Evolutionary conservation across 352 stramenopile genomes (phyloP).

Genomic region (Phytophthora sp.): DNA sequence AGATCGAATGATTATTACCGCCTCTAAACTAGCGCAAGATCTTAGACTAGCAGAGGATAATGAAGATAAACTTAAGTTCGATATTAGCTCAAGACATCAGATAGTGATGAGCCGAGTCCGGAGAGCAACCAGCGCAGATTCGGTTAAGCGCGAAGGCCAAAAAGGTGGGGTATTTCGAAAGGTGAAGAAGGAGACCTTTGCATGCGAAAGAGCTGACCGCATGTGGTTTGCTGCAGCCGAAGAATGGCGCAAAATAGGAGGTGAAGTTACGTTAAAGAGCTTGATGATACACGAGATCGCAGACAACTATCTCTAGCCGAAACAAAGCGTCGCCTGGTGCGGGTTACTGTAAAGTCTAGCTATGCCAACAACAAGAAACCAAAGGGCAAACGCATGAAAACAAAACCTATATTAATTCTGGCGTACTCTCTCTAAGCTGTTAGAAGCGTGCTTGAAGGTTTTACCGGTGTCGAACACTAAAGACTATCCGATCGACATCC

Average conservation of each 20-base stretch:
- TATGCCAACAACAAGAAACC: constrained; percentile 5
- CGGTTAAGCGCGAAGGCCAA: too few species aligned
- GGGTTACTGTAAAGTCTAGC: constrained; percentile 6
- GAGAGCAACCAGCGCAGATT: too few species aligned
- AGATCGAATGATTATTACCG: too few species aligned
- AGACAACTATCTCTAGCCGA: constrained; percentile 8
- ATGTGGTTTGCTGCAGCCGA: constrained; percentile 5
- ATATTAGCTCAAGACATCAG: too few species aligned
- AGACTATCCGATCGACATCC: background rate
- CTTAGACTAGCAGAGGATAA: too few species aligned
- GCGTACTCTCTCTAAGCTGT: constrained; percentile 23
- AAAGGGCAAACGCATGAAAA: constrained; percentile 23
- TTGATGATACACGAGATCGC: background rate
- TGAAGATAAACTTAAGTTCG: too few species aligned
- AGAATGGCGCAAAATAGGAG: background rate
- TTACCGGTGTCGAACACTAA: constrained; percentile 4
- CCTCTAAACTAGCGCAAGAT: too few species aligned
- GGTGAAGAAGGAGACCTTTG: background rate
- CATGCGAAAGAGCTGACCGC: background rate
- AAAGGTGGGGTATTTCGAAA: background rate
- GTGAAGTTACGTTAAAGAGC: constrained; percentile 8
- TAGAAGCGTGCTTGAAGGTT: constrained; percentile 8
- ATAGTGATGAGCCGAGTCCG: too few species aligned
- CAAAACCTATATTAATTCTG: constrained; percentile 20
- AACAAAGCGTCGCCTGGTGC: background rate